These are phyloP conservation scores for Beauveria sp. DNA, from an alignment of 2,329 filamentous ascomycete species.

Conservation along the genomic window DNA sequence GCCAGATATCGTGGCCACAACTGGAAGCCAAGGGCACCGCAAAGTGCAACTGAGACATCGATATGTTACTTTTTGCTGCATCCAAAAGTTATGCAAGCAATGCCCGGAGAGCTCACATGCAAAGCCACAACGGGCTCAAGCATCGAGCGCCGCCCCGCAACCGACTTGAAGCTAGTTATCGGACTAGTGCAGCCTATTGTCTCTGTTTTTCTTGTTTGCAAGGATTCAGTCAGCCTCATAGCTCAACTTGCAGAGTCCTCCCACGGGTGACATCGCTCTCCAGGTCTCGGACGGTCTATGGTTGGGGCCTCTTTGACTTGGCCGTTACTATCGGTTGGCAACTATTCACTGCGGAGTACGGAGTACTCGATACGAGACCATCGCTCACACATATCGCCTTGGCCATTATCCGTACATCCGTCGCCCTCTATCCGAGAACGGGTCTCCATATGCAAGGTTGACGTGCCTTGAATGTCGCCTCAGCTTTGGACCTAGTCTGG, in stretches of 20 bases:
- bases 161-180: background rate
- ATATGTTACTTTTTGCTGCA: background rate
- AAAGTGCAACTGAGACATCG: background rate
- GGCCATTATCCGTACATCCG: background rate
- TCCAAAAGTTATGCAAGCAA: background rate
- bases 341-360: background rate
- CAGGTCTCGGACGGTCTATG: background rate
- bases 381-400: conserved; percentile 4
- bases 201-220: conserved; percentile 2
- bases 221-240: background rate
- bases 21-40: background rate
- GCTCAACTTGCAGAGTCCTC: background rate
- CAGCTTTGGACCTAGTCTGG: background rate
- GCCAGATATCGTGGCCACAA: background rate
- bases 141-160: background rate
- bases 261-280: background rate
- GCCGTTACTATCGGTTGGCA: too few relatives aligned
- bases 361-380: background rate
- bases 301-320: background rate
- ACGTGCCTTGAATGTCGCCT: background rate
- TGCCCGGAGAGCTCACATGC: background rate
- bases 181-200: background rate
- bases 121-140: background rate
- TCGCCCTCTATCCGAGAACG: background rate
- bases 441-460: conserved; percentile 7